Percentiles rank a stretch among this genome's conserved stretches.
Conservation (phyloP, 192 early-diverging fungal species). For the Phlyctochytrium bullatum region DNA sequence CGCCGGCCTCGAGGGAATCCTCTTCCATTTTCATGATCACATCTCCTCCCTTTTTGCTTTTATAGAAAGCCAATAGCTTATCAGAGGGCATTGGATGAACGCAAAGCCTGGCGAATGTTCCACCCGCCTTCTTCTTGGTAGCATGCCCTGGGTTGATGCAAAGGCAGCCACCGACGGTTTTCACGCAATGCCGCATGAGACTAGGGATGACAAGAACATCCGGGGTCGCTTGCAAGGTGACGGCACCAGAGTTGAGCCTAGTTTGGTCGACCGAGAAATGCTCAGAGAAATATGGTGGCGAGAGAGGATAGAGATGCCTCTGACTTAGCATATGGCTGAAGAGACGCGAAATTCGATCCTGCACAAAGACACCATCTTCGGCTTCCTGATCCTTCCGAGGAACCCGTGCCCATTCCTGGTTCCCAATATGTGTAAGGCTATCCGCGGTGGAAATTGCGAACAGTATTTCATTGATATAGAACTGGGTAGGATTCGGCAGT, state of each 20-base stretch:
- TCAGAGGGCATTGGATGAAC: conserved; percentile 62
- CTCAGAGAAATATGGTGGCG: conserved; percentile 50
- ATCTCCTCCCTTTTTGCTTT: not conserved
- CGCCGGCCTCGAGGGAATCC: conserved; percentile 24
- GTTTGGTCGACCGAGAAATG: conserved; percentile 34
- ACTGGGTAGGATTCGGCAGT: conserved; percentile 79
- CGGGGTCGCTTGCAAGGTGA: conserved; percentile 65
- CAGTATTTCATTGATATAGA: conserved; percentile 78
- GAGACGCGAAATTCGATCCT: conserved; percentile 69
- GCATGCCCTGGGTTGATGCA: conserved; percentile 83
- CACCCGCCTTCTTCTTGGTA: conserved; percentile 67
- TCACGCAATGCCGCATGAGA: conserved; percentile 69
- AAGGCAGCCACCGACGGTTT: conserved; percentile 69
- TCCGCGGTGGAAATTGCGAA: conserved; percentile 79
- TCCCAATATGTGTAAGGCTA: conserved; percentile 66
- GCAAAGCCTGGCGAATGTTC: conserved; percentile 76
- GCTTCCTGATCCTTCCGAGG: not conserved
- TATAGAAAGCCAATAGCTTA: conserved; percentile 7
- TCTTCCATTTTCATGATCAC: not conserved
- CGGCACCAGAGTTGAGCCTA: conserved; percentile 27
- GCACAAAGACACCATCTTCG: conserved; percentile 20
- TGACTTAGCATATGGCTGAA: conserved; percentile 78
- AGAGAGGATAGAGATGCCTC: conserved; percentile 83
- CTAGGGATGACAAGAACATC: conserved; percentile 83
- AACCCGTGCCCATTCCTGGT: conserved; percentile 49